phyloP scores from a whole-genome alignment of 164 flowering plant genomes.

The Malania oleifera region DNA sequence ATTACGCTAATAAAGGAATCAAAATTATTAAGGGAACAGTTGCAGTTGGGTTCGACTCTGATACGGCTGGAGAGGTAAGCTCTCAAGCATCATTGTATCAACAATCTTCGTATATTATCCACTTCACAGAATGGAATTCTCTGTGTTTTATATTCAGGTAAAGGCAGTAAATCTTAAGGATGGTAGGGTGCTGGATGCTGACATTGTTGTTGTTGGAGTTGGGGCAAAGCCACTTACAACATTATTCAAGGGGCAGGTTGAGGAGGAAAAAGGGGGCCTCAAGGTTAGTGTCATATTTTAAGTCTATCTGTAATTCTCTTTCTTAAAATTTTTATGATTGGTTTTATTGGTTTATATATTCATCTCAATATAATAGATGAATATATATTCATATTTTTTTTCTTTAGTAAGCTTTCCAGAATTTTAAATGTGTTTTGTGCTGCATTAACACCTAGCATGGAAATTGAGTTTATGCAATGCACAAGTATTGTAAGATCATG shows the following conservation, averaged over 20 bases:
- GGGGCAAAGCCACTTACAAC: conserved; percentile 81
- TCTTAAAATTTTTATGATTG: too few species aligned
- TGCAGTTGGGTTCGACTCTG: conserved; percentile 72
- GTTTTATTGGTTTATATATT: too few species aligned
- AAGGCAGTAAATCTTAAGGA: conserved; percentile 86
- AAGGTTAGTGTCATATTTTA: conserved; percentile 47
- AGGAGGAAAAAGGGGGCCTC: conserved; percentile 92
- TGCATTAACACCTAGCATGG: too few species aligned
- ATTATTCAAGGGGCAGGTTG: conserved; percentile 85
- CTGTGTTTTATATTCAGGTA: conserved; percentile 46
- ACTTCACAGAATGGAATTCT: conserved; percentile 1
- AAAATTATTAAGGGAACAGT: conserved; percentile 91
- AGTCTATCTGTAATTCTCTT: too few species aligned
- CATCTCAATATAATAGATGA: too few species aligned
- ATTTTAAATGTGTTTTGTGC: too few species aligned
- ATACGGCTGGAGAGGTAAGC: conserved; percentile 74
- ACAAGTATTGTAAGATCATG: too few species aligned
- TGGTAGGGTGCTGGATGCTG: conserved; percentile 84
- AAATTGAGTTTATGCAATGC: too few species aligned
- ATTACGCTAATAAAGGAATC: conserved; percentile 80
- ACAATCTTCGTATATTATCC: too few species aligned
- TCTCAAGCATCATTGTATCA: background rate
- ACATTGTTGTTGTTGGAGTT: conserved; percentile 96
- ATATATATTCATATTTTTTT: too few species aligned
- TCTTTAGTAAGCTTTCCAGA: too few species aligned